phyloP scores from a whole-genome alignment of 106 monocot genomes.

The Allium sativum region DNA sequence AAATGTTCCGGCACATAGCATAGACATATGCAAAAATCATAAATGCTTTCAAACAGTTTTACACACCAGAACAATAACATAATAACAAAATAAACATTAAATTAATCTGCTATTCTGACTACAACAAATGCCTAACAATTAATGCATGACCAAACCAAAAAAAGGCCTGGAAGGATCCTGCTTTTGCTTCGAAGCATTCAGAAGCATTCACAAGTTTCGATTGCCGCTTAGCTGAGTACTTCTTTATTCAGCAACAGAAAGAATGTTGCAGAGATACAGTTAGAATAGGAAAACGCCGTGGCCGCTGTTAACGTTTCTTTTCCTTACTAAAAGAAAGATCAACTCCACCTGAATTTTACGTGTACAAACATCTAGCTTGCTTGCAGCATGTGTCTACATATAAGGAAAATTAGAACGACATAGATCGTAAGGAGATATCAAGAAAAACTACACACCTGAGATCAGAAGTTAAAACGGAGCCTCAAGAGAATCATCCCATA shows the following conservation, averaged over 20 bases:
- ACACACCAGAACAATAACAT: not conserved
- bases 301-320: no score
- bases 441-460: constrained; percentile 6
- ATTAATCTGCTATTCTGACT: not conserved
- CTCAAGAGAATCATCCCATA: constrained; percentile 89
- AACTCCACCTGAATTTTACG: no score
- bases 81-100: constrained; percentile 1
- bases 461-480: constrained; percentile 43
- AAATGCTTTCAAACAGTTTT: not conserved
- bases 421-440: no score
- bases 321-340: no score
- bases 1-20: no score
- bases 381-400: no score
- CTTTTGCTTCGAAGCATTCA: not conserved
- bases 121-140: constrained; percentile 8
- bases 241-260: not conserved
- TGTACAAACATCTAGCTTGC: no score
- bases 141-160: not conserved
- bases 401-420: no score
- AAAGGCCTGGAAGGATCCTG: not conserved
- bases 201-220: not conserved
- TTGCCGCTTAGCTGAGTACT: no score
- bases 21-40: no score
- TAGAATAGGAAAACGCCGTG: no score
- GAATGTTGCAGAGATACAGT: not conserved